A percentile compares a stretch with the other conserved stretches of the same genome.
Evolutionary conservation across 108 stramenopile species (phyloP).

Genomic region (Asterionellopsis glacialis): DNA sequence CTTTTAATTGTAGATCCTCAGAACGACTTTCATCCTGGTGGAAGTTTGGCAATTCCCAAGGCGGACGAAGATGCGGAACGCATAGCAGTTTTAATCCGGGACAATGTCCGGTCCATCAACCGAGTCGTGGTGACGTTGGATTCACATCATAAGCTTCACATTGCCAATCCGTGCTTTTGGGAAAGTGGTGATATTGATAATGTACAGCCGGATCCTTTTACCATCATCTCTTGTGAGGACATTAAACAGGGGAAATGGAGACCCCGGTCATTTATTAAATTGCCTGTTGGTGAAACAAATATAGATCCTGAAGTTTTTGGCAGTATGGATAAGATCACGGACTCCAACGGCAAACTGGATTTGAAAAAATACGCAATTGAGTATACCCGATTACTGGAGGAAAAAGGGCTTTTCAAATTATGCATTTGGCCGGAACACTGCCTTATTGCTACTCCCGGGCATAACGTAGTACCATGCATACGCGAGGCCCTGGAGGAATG

Average conservation of each 20-base stretch:
- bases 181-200: conserved; percentile 9
- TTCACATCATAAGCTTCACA: conserved; percentile 86
- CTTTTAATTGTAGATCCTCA: conserved; percentile 90
- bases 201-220: conserved; percentile 76
- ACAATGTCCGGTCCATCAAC: conserved; percentile 38
- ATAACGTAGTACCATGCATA: conserved; percentile 53
- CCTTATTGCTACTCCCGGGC: conserved; percentile 75
- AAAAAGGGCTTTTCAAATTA: conserved; percentile 60
- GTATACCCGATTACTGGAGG: conserved; percentile 67
- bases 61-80: conserved; percentile 78
- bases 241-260: conserved; percentile 57
- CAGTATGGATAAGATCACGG: conserved; percentile 5
- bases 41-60: conserved; percentile 83
- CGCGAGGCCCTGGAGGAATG: conserved; percentile 63
- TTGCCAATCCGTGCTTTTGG: conserved; percentile 95
- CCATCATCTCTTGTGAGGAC: conserved; percentile 69
- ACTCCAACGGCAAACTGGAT: conserved; percentile 29
- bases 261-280: conserved; percentile 36
- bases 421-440: conserved; percentile 98
- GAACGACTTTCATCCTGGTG: conserved; percentile 89
- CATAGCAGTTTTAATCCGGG: conserved; percentile 61
- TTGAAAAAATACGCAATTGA: conserved; percentile 43
- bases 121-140: conserved; percentile 90
- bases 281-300: conserved; percentile 13
- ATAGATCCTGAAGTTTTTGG: conserved; percentile 30